phyloP scores from a whole-genome alignment of 139 green algal species.

The Diplosphaera chodatii region DNA sequence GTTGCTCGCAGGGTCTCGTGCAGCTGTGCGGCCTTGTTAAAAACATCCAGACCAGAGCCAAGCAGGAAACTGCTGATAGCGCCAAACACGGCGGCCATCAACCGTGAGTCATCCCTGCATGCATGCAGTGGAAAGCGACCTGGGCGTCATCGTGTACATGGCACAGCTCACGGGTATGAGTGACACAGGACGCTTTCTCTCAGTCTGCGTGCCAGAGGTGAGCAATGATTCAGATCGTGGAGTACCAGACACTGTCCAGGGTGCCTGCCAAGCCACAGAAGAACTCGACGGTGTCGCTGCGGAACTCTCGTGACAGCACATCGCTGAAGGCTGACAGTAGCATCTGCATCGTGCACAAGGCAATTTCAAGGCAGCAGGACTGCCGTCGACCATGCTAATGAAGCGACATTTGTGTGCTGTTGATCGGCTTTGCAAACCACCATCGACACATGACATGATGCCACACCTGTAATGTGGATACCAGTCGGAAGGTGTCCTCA shows the following conservation, averaged over 20 bases:
- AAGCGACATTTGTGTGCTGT: too few relatives aligned
- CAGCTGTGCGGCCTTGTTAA: conserved; percentile 1
- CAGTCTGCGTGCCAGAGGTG: too few relatives aligned
- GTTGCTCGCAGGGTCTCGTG: conserved; percentile 9
- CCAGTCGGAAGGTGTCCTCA: conserved; percentile 23
- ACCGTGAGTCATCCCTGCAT: conserved; percentile 21
- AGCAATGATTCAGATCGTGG: too few relatives aligned
- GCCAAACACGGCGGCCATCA: conserved; percentile 10
- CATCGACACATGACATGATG: too few relatives aligned
- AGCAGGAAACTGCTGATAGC: conserved; percentile 38
- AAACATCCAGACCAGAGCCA: conserved; percentile 28
- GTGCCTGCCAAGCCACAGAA: conserved; percentile 9
- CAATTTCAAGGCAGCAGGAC: too few relatives aligned
- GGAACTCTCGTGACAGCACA: conserved; percentile 25
- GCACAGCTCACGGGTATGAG: too few relatives aligned
- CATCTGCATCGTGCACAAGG: not conserved
- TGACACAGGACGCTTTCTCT: too few relatives aligned
- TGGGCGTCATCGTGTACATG: too few relatives aligned
- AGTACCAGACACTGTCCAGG: conserved; percentile 5
- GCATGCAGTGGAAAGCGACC: too few relatives aligned
- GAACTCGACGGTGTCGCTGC: conserved; percentile 21
- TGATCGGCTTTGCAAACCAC: too few relatives aligned
- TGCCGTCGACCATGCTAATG: too few relatives aligned
- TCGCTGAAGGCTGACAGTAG: conserved; percentile 30
- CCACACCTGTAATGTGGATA: conserved; percentile 13